These are phyloP conservation scores for Boletus bicolor DNA, from an alignment of 768 basidiomycete species.

Conservation along the genomic window DNA sequence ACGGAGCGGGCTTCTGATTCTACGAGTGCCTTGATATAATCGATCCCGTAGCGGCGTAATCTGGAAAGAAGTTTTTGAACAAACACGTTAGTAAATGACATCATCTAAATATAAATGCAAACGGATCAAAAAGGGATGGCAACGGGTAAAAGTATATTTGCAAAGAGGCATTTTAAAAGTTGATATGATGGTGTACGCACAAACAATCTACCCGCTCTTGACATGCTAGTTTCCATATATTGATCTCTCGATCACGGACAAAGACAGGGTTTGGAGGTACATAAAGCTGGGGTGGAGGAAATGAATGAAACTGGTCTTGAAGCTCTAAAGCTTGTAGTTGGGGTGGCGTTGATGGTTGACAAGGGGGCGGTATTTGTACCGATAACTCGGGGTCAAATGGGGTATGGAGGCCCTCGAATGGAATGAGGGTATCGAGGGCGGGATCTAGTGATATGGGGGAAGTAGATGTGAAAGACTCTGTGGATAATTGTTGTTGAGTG, in stretches of 20 bases:
- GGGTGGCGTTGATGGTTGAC: slow-evolving; percentile 8
- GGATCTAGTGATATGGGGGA: slow-evolving; percentile 17
- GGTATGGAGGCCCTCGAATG: slow-evolving; percentile 22
- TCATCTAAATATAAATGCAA: slow-evolving; percentile 3
- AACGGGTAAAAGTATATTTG: not conserved
- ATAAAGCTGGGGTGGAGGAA: slow-evolving; percentile 26
- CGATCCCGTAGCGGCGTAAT: slow-evolving; percentile 31
- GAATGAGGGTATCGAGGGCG: slow-evolving; percentile 26
- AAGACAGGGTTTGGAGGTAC: slow-evolving; percentile 27
- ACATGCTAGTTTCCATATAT: slow-evolving; percentile 35
- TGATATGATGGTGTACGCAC: slow-evolving; percentile 20
- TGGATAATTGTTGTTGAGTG: not conserved
- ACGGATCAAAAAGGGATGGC: slow-evolving; percentile 6
- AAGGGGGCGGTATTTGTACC: slow-evolving; percentile 15
- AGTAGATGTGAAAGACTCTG: slow-evolving; percentile 1
- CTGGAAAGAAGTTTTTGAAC: slow-evolving; percentile 6
- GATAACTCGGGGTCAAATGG: slow-evolving; percentile 20
- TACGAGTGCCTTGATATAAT: slow-evolving; percentile 34
- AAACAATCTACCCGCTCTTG: slow-evolving; percentile 34
- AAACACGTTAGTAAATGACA: slow-evolving; percentile 6
- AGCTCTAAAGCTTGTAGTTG: slow-evolving; percentile 22
- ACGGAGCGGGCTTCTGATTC: slow-evolving; percentile 25
- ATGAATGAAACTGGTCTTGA: slow-evolving; percentile 25
- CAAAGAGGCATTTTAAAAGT: not conserved
- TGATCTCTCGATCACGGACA: slow-evolving; percentile 33